Percentiles rank a stretch among this genome's conserved stretches.
Conservation (phyloP, 768 basidiomycete species). For the Rhizopogon roseolus region DNA sequence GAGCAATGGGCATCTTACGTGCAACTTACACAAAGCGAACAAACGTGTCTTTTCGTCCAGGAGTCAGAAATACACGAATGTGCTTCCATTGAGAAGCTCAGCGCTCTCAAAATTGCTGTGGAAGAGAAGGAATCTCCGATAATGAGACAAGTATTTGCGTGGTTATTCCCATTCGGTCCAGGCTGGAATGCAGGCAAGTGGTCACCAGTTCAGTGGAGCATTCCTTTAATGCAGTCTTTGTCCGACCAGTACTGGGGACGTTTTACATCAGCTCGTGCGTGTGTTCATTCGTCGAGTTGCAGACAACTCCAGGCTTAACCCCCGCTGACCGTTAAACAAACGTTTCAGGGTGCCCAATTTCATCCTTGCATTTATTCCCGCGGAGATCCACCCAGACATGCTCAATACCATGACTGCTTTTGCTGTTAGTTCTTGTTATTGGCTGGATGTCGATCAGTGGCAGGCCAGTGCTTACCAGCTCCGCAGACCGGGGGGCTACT, state of each 20-base stretch:
- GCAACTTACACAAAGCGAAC: conserved; percentile 1
- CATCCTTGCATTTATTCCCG: conserved; percentile 90
- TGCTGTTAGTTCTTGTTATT: conserved; percentile 50
- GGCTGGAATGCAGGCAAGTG: conserved; percentile 72
- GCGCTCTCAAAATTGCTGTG: conserved; percentile 53
- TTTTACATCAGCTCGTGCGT: conserved; percentile 96
- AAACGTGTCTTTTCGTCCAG: conserved; percentile 23
- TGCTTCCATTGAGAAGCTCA: conserved; percentile 39
- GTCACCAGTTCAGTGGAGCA: conserved; percentile 1
- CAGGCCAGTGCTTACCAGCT: conserved; percentile 12
- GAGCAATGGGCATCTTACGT: conserved; percentile 13
- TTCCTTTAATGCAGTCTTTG: conserved; percentile 2
- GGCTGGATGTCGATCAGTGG: conserved; percentile 5
- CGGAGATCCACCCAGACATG: conserved; percentile 77
- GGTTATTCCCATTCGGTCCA: conserved; percentile 87
- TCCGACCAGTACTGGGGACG: conserved; percentile 67
- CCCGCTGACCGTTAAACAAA: conserved; percentile 13
- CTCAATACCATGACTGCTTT: conserved; percentile 94
- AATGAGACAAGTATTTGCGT: conserved; percentile 74
- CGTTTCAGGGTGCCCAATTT: conserved; percentile 81
- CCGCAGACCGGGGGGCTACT: conserved; percentile 81
- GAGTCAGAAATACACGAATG: conserved; percentile 41
- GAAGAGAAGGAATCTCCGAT: conserved; percentile 66
- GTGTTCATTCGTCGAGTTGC: conserved; percentile 11
- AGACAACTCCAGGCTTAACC: conserved; percentile 4